A percentile compares a stretch with the other conserved stretches of the same genome.
Conservation (phyloP, 345 rosid species). For the Atalantia buxifolia region DNA sequence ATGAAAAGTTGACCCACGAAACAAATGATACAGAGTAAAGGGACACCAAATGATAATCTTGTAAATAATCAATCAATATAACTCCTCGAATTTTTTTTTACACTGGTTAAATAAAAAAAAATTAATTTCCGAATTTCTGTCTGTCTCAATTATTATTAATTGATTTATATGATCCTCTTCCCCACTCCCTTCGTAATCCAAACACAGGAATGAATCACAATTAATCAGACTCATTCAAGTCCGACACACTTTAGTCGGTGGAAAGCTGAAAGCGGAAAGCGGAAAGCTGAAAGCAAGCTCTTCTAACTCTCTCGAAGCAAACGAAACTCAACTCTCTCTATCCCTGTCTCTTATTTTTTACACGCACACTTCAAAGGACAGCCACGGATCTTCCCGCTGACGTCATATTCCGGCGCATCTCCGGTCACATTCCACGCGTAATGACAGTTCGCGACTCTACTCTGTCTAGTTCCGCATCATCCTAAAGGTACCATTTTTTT, state of each 20-base stretch:
- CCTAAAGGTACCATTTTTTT: not conserved
- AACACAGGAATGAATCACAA: slow-evolving; percentile 32
- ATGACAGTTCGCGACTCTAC: slow-evolving; percentile 20
- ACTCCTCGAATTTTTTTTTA: not conserved
- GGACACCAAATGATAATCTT: not conserved
- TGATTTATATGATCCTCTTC: not conserved
- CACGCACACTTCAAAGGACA: not conserved
- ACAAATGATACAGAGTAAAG: not conserved
- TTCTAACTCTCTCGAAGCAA: too few species aligned
- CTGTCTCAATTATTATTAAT: not conserved
- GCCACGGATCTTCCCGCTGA: not conserved
- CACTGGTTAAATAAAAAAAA: not conserved
- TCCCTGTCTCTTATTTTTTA: not conserved
- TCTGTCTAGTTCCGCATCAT: slow-evolving; percentile 1
- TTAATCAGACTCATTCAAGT: slow-evolving; percentile 39
- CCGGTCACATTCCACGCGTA: slow-evolving; percentile 18
- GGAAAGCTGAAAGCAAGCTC: not conserved
- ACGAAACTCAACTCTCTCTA: not conserved
- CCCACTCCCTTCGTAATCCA: slow-evolving; percentile 33
- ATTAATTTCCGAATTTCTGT: not conserved
- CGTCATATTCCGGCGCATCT: slow-evolving; percentile 2
- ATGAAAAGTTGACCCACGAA: too few species aligned
- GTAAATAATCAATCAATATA: too few species aligned
- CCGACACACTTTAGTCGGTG: slow-evolving; percentile 40
- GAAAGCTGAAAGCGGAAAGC: slow-evolving; percentile 1